Evolutionary conservation across 768 basidiomycete species (phyloP), one percentile per base, ranked within the genome.

Genomic region (Leucocoprinus birnbaumii): DNA sequence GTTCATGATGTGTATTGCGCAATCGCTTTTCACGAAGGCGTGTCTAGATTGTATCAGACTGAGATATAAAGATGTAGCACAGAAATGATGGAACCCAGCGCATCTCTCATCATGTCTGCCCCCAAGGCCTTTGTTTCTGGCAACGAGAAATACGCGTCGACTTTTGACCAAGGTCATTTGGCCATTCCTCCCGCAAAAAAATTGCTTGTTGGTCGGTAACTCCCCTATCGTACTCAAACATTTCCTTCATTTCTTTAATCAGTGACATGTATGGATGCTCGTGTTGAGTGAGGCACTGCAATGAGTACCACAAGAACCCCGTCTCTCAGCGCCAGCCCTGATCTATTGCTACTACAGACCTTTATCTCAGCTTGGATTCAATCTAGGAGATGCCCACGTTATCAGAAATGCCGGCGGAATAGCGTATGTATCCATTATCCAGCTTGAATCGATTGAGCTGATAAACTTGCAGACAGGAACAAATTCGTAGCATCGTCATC

Each of bases 211-310:
- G 68, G 71, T 71, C 48, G 50, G 67, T 59, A 13, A 35, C 6
- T 11, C 18, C 14, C 14, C 19, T 11, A 24, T 31, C 19, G 18
- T 9, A 31, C 5, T 5, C 31, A 31, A 11, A 1, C 6, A 9
- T n/a, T 22, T 1, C n/a, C 7, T 35, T 13, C 19, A 42, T 40
- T 46, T 27, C 14, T 27, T 22, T 18, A 31, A 31, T 31, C 50
- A 84, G 81, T 85, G 25, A 85, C 84, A 18, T 87, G 85, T 71
- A 90, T 88, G 86, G 87, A 88, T 65, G 84, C 85, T 48, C 82
- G 87, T 50, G 72, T 88, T 59, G 81, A 87, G 84, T 86, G 63
- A 63, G 73, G 25, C 31, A 5, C 11, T 11, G 11, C 11, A 31
- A 31, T 31, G 5, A 5, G 11, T 5, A 31, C 5, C 11, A 11